Base-by-base conservation (phyloP, 2,329 filamentous ascomycete species). In the Myriosclerotinia curreyana region DNA sequence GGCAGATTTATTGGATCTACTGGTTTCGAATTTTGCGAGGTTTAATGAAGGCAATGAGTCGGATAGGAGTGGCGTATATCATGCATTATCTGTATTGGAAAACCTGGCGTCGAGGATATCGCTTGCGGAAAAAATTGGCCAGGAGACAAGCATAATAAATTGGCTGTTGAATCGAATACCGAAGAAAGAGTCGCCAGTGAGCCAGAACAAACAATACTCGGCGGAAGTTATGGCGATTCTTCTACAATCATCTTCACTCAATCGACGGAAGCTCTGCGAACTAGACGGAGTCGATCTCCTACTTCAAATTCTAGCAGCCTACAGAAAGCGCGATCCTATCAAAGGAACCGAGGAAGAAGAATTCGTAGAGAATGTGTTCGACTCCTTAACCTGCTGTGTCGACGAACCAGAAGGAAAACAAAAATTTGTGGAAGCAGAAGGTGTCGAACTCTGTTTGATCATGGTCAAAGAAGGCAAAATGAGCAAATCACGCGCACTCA, bases 161-260 rank as follows among this genome's bases (percentile, higher is more conserved):
- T 98, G 92, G 92, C 82, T 99, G 3, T 79, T 96, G 44, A 77
- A 82, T 58, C 85, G 95, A 58, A 89, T 92, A 67, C 86, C 89
- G 69, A 82, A 81, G 64, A 82, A 83, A 59, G 92, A 96, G 74
- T 79, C 79, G 5, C 79, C 81, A 0, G 85, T 96, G 0, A 82
- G 86, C 6, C 95, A 99, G 74, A 99, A 99, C 75, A 96, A 95
- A 75, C 94, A 97, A 75, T 99, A 98, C 75, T 85, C 92, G 0
- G 92, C 94, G 20, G 95, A 99, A 77, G 85, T 98, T 9, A 80
- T 99, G 3, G 92, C 94, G 15, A 95, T 99, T 62, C 79, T 99
- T 11, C 82, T 94, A 22, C 93, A 97, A 75, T 86, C 86, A 1
- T 91, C 90, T 4, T 69, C 83, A 0, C 77, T 82, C 46, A 92